Evolutionary conservation across 1,139 yeast genomes (phyloP).

Genomic region (Zygoascus hellenicus): DNA sequence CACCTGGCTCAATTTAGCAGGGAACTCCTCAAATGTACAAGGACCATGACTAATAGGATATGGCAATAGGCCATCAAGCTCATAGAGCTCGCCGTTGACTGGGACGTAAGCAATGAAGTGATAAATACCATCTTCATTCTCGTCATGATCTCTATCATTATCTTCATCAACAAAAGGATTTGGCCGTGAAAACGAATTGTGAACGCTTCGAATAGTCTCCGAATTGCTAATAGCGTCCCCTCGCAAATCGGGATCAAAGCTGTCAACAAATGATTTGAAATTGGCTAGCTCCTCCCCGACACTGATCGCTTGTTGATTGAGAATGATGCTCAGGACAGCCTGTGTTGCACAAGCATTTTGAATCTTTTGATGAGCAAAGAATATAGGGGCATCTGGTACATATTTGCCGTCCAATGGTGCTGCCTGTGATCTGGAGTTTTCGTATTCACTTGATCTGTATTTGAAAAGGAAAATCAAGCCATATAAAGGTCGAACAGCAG

Average conservation of each 20-base stretch:
- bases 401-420: conserved; percentile 44
- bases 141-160: conserved; percentile 29
- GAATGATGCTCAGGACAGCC: conserved; percentile 57
- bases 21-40: conserved; percentile 42
- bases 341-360: conserved; percentile 77
- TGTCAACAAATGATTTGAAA: conserved; percentile 48
- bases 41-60: conserved; percentile 51
- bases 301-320: conserved; percentile 42
- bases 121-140: conserved; percentile 50
- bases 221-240: conserved; percentile 65
- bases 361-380: conserved; percentile 62
- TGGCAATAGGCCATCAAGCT: conserved; percentile 60
- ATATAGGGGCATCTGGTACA: conserved; percentile 33
- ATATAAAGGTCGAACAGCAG: conserved; percentile 39
- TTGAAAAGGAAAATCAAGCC: conserved; percentile 64
- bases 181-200: conserved; percentile 62
- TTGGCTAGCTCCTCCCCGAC: conserved; percentile 48
- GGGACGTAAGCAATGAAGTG: conserved; percentile 57
- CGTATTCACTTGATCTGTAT: conserved; percentile 40
- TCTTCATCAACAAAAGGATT: conserved; percentile 45
- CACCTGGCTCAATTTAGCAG: conserved; percentile 34
- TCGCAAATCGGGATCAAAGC: conserved; percentile 52
- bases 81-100: conserved; percentile 48
- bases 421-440: conserved; percentile 25
- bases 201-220: conserved; percentile 52